Evolutionary conservation across 306 rosid genomes (phyloP), one percentile per base, ranked within the genome.

Genomic region (Acacia confusa): DNA sequence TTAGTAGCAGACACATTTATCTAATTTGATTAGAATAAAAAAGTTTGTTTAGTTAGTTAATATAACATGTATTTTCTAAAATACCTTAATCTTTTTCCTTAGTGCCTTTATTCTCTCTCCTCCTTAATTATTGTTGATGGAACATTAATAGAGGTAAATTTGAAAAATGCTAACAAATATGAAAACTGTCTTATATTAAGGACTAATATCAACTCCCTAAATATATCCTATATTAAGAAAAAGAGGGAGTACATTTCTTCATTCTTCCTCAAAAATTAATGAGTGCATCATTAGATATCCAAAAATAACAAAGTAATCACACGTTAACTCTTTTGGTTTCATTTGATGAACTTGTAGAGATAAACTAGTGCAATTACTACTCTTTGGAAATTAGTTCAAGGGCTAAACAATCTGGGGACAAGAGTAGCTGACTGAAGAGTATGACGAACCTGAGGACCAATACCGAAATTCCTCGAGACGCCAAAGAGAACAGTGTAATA

Each of bases 401-500:
- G 72, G 72, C 16, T 19, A 17, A 67, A 67, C 27, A 67, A 67
- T 9, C 0, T 17, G 22, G 14, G 71, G 45, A 30, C 44, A 7
- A 66, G 4, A 55, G 22, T 57, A 57, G 64, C 22, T 57, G 81
- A 84, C 6, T 9, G 47, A 14, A 76, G 27, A 30, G 78, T 15
- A 71, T 4, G 41, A 78, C 91, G 60, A 58, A 95, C 99, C 99
- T 96, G 99, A 86, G 98, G 97, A 70, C 94, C 91, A 83, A 93
- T 86, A 45, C 99, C 98, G 13, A 93, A n/a, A 84, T 94, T 91
- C 93, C 98, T 91, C 7, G 98, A 82, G 22, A 96, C 98, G 13
- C 99, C 97, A 69, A 96, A 93, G 41, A 96, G 97, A 85, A 96
- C 98, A 27, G 99, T 96, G 38, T 73, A 96, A 82, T 93, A 96